These are phyloP conservation scores for Liriodendron chinense DNA, from an alignment of 164 flowering plant genomes.

Conservation along the genomic window DNA sequence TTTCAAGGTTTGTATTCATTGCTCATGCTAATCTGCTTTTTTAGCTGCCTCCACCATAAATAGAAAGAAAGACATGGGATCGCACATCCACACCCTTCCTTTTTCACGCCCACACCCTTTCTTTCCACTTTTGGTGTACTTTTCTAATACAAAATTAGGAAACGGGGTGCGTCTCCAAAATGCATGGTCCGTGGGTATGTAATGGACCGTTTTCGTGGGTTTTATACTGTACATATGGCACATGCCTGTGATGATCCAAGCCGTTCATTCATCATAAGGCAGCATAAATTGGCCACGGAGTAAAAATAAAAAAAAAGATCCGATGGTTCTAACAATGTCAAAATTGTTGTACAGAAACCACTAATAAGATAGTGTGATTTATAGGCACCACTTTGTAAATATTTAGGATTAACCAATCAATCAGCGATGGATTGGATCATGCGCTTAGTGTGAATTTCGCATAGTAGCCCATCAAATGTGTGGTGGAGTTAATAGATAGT, in stretches of 20 bases:
- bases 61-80: neutral
- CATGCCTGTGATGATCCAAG: no score
- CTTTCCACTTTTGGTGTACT: neutral
- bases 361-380: neutral
- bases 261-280: no score
- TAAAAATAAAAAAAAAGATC: no score
- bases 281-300: no score
- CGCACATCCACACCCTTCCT: neutral
- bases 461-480: no score
- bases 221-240: no score
- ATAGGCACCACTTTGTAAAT: neutral
- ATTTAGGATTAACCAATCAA: neutral
- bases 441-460: no score
- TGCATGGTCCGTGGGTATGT: neutral
- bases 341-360: no score
- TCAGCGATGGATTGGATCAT: no score
- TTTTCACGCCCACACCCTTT: neutral
- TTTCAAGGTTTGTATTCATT: constrained; percentile 5
- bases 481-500: no score
- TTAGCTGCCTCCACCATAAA: neutral
- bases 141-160: neutral
- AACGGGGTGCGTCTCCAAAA: neutral
- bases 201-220: no score
- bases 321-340: no score
- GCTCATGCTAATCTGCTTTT: neutral